Conservation (phyloP, 345 rosid genomes). For the Isatis tinctoria region DNA sequence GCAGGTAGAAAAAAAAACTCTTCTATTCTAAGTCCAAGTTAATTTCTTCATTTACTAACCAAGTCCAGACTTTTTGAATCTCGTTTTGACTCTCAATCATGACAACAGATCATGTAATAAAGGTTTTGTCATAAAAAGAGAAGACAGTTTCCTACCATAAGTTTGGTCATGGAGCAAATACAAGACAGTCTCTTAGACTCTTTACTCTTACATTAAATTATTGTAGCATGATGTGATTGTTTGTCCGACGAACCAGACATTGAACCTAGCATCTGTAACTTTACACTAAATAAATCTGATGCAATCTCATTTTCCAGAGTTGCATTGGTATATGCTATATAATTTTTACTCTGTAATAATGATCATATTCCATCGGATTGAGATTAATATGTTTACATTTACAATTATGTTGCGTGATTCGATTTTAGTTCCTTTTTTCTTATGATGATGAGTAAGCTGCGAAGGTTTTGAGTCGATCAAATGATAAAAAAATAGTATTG, state of each 20-base stretch:
- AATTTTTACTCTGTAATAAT: background rate
- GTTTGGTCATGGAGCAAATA: background rate
- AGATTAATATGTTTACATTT: background rate
- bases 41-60: background rate
- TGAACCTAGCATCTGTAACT: background rate
- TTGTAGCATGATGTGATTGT: conserved; percentile 7
- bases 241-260: background rate
- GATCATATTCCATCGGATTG: background rate
- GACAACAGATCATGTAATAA: background rate
- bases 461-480: background rate
- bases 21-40: background rate
- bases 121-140: background rate
- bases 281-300: background rate
- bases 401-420: background rate
- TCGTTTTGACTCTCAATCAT: background rate
- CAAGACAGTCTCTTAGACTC: background rate
- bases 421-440: too few species aligned
- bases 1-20: background rate
- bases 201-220: background rate
- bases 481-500: background rate
- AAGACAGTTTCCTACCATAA: background rate
- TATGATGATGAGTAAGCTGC: background rate
- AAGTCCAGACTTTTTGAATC: background rate
- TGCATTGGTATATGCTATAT: background rate
- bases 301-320: background rate